Evolutionary conservation across 1,284 basidiomycete genomes (phyloP).

Genomic region (Ustilago esculenta): DNA sequence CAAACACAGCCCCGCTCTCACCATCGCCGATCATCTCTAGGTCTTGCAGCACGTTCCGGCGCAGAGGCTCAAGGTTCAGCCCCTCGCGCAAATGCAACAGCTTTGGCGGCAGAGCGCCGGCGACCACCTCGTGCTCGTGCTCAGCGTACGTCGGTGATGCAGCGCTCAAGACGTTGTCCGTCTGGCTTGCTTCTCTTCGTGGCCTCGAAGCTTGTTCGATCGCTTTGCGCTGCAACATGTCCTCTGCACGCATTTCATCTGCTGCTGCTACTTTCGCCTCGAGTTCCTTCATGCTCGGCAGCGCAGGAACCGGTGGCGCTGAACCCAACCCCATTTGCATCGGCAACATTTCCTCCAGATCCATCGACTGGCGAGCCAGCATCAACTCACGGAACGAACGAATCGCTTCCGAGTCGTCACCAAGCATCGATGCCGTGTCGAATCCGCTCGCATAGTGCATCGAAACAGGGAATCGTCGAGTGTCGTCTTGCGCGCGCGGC

Average conservation of each 20-base stretch:
- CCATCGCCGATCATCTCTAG: conserved; percentile 57
- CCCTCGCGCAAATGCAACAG: conserved; percentile 22
- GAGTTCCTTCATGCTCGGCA: conserved; percentile 45
- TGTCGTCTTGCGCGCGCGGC: conserved; percentile 42
- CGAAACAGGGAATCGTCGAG: conserved; percentile 54
- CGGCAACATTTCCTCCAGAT: conserved; percentile 54
- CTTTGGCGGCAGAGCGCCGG: conserved; percentile 16
- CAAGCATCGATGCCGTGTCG: conserved; percentile 47
- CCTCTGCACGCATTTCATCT: conserved; percentile 15
- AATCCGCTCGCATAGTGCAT: conserved; percentile 60
- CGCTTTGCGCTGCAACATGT: background rate
- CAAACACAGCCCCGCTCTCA: conserved; percentile 54
- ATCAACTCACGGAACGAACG: conserved; percentile 47
- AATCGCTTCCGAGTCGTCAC: conserved; percentile 46
- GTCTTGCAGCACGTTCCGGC: conserved; percentile 16
- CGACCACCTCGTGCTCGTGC: background rate
- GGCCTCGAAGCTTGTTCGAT: background rate
- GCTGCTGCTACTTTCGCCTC: conserved; percentile 33
- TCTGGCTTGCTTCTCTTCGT: background rate
- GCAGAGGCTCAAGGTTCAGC: conserved; percentile 21
- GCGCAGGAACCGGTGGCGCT: conserved; percentile 52
- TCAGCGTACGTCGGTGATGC: conserved; percentile 11
- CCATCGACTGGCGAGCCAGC: conserved; percentile 54
- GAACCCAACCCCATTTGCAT: conserved; percentile 25
- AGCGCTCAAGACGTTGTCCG: background rate